Conservation (phyloP, 495 filamentous ascomycete genomes). For the Annulohypoxylon nitens region DNA sequence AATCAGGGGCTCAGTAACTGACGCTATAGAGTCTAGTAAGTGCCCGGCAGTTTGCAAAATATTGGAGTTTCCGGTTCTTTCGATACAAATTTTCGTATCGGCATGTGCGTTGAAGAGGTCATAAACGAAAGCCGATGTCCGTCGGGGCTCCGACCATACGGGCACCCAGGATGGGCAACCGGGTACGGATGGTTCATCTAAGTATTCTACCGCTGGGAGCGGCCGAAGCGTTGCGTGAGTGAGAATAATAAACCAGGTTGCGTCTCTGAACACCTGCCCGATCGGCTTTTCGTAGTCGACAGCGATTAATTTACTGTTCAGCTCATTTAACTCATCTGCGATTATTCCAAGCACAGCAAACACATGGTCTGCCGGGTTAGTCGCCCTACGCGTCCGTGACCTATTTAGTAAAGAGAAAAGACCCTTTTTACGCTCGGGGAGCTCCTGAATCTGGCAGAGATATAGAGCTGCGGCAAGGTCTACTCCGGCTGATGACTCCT, state of each 20-base stretch:
- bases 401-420: constrained; percentile 8
- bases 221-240: constrained; percentile 12
- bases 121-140: constrained; percentile 2
- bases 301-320: not conserved
- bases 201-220: not conserved
- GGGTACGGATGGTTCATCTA: constrained; percentile 2
- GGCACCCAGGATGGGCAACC: constrained; percentile 13
- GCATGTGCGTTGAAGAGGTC: constrained; percentile 4
- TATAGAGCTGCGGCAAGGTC: constrained; percentile 5
- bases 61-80: not conserved
- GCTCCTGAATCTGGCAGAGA: constrained; percentile 5
- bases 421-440: not conserved
- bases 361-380: constrained; percentile 1
- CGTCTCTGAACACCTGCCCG: constrained; percentile 4
- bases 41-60: not conserved
- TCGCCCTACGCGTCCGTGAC: constrained; percentile 5
- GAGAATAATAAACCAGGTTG: constrained; percentile 21
- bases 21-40: not conserved
- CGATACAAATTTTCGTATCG: not conserved
- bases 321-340: not conserved
- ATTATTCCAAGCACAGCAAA: constrained; percentile 18
- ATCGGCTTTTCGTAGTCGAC: constrained; percentile 11
- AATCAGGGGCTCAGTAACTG: not conserved
- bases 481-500: not conserved
- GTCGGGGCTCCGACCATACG: constrained; percentile 14